Percentiles rank a stretch among this genome's conserved stretches.
phyloP scores from a whole-genome alignment of 2,329 filamentous ascomycete species.

The Cadophora malorum region DNA sequence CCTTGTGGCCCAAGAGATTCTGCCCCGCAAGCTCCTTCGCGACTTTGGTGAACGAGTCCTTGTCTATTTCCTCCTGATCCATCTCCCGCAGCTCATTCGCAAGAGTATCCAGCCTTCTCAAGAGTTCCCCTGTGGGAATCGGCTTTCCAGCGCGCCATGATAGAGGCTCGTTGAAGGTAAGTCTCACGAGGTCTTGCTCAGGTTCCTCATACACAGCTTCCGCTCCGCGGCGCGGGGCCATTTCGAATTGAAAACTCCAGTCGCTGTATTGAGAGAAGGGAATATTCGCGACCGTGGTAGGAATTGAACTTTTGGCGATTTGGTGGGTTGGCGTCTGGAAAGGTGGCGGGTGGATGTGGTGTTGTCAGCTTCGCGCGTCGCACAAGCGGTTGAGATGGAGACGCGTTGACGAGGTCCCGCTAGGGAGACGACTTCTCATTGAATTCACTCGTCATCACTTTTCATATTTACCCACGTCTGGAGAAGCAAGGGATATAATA shows the following conservation, averaged over 20 bases:
- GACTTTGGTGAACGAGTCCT: conserved; percentile 82
- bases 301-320: conserved; percentile 7
- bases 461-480: neutral
- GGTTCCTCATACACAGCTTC: conserved; percentile 39
- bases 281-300: conserved; percentile 8
- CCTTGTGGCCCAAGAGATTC: conserved; percentile 88
- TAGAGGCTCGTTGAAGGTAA: conserved; percentile 84
- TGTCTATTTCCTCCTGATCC: conserved; percentile 85
- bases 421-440: neutral
- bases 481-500: neutral
- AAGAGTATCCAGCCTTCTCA: conserved; percentile 80
- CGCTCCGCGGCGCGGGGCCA: conserved; percentile 46
- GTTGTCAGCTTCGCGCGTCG: conserved; percentile 23
- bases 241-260: conserved; percentile 38
- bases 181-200: conserved; percentile 51
- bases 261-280: conserved; percentile 24
- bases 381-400: conserved; percentile 6
- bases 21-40: conserved; percentile 84
- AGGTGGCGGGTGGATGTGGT: conserved; percentile 18
- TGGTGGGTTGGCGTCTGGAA: conserved; percentile 1
- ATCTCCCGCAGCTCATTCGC: conserved; percentile 83
- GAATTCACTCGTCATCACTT: neutral
- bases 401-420: conserved; percentile 19
- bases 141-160: conserved; percentile 92
- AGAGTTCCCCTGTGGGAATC: conserved; percentile 81